Evolutionary conservation across 2,329 filamentous ascomycete genomes (phyloP).

Genomic region (Penicillium oxalicum): DNA sequence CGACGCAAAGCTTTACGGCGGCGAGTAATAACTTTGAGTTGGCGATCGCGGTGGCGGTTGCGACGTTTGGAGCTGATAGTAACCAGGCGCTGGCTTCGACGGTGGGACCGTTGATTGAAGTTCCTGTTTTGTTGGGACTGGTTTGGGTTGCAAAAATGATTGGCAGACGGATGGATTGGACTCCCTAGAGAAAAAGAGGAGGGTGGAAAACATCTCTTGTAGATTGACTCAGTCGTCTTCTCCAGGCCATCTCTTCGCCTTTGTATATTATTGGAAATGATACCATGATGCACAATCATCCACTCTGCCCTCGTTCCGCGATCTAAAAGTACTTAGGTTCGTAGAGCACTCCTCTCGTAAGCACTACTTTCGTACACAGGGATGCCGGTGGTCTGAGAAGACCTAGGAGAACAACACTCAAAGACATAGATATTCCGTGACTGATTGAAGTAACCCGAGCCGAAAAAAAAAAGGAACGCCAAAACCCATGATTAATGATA

Average conservation of each 20-base stretch:
- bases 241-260: constrained; percentile 1
- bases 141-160: constrained; percentile 61
- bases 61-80: constrained; percentile 70
- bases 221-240: not conserved
- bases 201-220: too few relatives aligned
- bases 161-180: constrained; percentile 19
- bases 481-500: too few relatives aligned
- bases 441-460: constrained; percentile 19
- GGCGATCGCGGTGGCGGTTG: constrained; percentile 80
- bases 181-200: constrained; percentile 1
- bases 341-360: too few relatives aligned
- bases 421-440: too few relatives aligned
- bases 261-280: too few relatives aligned
- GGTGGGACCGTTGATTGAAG: constrained; percentile 79
- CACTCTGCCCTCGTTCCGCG: too few relatives aligned
- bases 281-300: too few relatives aligned
- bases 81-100: constrained; percentile 77
- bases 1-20: constrained; percentile 80
- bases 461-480: not conserved
- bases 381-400: too few relatives aligned
- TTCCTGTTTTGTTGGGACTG: constrained; percentile 69
- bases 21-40: constrained; percentile 92
- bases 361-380: too few relatives aligned
- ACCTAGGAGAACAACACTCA: too few relatives aligned
- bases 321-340: too few relatives aligned